Evolutionary conservation across 192 early-diverging fungal species (phyloP), one percentile per base, ranked within the genome.

Genomic region (Coemansia sp.): DNA sequence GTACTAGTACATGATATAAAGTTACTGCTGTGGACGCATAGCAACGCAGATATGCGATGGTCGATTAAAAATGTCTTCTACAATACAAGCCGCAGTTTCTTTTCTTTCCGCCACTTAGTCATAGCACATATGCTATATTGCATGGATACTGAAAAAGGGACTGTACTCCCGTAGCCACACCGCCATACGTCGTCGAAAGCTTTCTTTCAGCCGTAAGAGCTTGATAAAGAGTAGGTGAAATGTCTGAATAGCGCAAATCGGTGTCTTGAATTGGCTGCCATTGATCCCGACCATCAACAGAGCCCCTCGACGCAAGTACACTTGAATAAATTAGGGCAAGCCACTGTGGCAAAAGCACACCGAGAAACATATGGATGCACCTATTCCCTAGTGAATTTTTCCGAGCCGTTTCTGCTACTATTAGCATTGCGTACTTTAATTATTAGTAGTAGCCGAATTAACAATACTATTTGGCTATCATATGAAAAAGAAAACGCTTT

Each of bases 371-470:
- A 49, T 5, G 20, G 20, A 49, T 49, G 20, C 16, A 16, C 18
- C 16, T 49, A 49, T 20, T 56, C 5, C 24, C 53, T 56, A 33
- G 20, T 56, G 9, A 8, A 56, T 56, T 56, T 30, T 56, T 56
- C 26, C 33, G 46, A 20, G 46, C 16, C 18, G 45, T 18, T 20
- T 18, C 18, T 34, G 16, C 33, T 56, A 56, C 53, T 56, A 56
- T 56, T 16, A 56, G 20, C 0, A 14, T 30, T 3, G 5, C 16
- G 12, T 56, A 33, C 7, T 26, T 34, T 56, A 26, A 56, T 56
- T 30, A 15, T 56, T 9, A 26, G 53, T 56, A 56, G 53, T 56
- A 56, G 53, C 16, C 16, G 53, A 56, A 56, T 56, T 56, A 56
- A 8, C 53, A 56, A 56, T 56, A 56, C 53, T 56, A 56, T 34